These are phyloP conservation scores for Alternaria viburni DNA, from an alignment of 2,329 filamentous ascomycete genomes.

Conservation along the genomic window DNA sequence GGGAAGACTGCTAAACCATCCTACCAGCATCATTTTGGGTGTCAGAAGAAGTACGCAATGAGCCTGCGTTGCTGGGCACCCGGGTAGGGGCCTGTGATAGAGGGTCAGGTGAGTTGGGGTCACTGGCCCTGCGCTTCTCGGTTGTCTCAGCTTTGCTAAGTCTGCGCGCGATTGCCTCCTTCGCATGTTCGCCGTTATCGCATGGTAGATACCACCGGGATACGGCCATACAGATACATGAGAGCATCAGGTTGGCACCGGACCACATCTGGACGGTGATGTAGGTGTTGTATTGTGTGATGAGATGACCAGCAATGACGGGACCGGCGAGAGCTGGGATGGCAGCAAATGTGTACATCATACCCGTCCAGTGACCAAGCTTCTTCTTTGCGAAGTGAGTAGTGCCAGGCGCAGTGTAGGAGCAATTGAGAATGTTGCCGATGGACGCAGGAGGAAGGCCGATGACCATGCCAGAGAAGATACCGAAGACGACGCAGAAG, in stretches of 20 bases:
- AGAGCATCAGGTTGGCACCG: conserved; percentile 51
- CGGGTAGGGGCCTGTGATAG: conserved; percentile 32
- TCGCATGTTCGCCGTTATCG: conserved; percentile 32
- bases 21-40: conserved; percentile 14
- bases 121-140: conserved; percentile 17
- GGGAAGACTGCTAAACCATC: conserved; percentile 15
- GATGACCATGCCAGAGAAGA: conserved; percentile 58
- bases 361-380: conserved; percentile 60
- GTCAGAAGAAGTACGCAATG: conserved; percentile 19
- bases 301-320: conserved; percentile 55
- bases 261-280: conserved; percentile 57
- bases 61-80: conserved; percentile 23
- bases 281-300: conserved; percentile 50
- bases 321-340: conserved; percentile 56
- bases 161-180: conserved; percentile 18
- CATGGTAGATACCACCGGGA: conserved; percentile 42
- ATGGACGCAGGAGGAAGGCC: conserved; percentile 58
- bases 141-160: conserved; percentile 11
- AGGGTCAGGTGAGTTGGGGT: conserved; percentile 10
- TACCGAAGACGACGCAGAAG: conserved; percentile 58
- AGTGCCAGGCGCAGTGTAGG: conserved; percentile 39
- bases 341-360: conserved; percentile 59
- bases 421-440: conserved; percentile 52
- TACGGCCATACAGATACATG: conserved; percentile 50
- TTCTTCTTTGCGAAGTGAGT: conserved; percentile 42